These are phyloP conservation scores for Oryza punctata DNA, from an alignment of 176 grass and related monocot species.

Conservation along the genomic window DNA sequence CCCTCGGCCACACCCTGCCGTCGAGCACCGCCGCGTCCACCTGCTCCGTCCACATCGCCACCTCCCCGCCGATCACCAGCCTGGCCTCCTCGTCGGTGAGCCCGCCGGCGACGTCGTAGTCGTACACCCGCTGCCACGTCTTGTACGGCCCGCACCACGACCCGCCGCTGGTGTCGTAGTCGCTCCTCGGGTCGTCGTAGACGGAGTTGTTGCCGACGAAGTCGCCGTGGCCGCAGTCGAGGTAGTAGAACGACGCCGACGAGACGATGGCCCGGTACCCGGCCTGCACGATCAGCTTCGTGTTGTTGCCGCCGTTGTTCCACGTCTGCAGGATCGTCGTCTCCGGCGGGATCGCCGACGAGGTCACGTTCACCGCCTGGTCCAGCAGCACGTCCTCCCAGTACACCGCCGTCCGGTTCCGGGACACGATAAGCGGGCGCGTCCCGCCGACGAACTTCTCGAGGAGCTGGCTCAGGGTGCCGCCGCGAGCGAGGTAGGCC, in stretches of 20 bases:
- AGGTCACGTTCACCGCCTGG: constrained; percentile 50
- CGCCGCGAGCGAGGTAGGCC: constrained; percentile 42
- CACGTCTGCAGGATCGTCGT: constrained; percentile 92
- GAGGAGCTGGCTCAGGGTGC: constrained; percentile 71
- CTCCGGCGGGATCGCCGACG: constrained; percentile 55
- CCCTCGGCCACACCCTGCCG: constrained; percentile 65
- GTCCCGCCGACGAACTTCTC: constrained; percentile 63
- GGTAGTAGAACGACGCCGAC: constrained; percentile 88
- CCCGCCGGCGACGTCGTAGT: constrained; percentile 81
- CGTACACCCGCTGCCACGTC: constrained; percentile 87
- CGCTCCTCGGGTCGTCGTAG: constrained; percentile 68
- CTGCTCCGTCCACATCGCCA: constrained; percentile 91
- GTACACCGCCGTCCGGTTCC: constrained; percentile 81
- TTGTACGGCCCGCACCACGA: constrained; percentile 94
- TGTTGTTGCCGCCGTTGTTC: constrained; percentile 92
- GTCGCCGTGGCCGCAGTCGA: constrained; percentile 85
- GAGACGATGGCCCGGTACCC: constrained; percentile 90
- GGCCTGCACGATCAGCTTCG: constrained; percentile 68
- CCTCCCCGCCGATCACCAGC: constrained; percentile 84
- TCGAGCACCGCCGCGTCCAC: constrained; percentile 66
- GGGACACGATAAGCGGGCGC: constrained; percentile 48
- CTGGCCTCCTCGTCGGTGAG: constrained; percentile 64
- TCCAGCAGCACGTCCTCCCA: constrained; percentile 94
- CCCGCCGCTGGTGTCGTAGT: constrained; percentile 50
- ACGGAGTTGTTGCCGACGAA: constrained; percentile 72